Conservation (phyloP, 305 asterid genomes). For the Nicotiana rustica region DNA sequence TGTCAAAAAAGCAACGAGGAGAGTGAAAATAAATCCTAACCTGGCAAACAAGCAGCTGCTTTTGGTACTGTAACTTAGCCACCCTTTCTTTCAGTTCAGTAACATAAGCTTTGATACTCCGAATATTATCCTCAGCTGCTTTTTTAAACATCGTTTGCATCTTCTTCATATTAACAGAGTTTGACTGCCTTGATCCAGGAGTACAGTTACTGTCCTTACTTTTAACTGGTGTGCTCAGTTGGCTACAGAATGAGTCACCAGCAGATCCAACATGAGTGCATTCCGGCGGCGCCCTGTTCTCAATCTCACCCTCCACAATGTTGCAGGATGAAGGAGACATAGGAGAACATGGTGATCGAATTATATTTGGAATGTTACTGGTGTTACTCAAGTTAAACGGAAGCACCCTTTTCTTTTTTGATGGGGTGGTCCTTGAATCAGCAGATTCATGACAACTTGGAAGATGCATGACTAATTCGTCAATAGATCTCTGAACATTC, state of each 20-base stretch:
- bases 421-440: constrained; percentile 51
- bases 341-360: constrained; percentile 87
- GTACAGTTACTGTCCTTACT: constrained; percentile 48
- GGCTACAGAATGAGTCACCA: constrained; percentile 40
- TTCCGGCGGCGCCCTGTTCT: constrained; percentile 80
- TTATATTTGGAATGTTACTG: constrained; percentile 69
- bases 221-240: constrained; percentile 47
- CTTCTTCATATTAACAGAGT: constrained; percentile 79
- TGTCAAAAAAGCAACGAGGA: neutral
- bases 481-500: constrained; percentile 82
- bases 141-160: constrained; percentile 90
- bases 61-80: constrained; percentile 94
- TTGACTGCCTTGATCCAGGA: constrained; percentile 58
- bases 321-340: constrained; percentile 54
- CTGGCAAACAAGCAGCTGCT: constrained; percentile 97
- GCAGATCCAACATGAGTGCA: constrained; percentile 40
- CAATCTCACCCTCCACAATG: constrained; percentile 59
- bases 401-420: constrained; percentile 65
- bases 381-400: constrained; percentile 80
- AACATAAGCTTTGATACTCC: constrained; percentile 84
- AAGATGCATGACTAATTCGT: constrained; percentile 59
- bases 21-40: constrained; percentile 42
- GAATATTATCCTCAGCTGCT: constrained; percentile 90
- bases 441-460: constrained; percentile 67
- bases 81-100: constrained; percentile 94